These are phyloP conservation scores for Penicillium maclennaniae DNA, from an alignment of 495 filamentous ascomycete genomes.

Conservation along the genomic window DNA sequence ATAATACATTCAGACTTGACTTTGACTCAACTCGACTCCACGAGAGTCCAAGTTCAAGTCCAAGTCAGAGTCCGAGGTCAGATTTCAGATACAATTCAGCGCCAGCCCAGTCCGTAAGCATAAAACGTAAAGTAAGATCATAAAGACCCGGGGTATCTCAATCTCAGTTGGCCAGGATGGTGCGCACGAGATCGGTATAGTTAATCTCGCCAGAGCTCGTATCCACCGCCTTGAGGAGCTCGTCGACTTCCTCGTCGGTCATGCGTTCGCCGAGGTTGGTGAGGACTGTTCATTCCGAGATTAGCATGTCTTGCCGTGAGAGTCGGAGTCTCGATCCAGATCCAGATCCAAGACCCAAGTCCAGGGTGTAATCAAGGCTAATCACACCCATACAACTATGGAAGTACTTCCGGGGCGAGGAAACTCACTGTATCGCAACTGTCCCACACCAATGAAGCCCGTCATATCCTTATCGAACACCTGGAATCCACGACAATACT, in stretches of 20 bases:
- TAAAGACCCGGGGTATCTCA: constrained; percentile 16
- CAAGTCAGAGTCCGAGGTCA: neutral
- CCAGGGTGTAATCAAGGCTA: too few species aligned
- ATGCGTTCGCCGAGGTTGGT: constrained; percentile 98
- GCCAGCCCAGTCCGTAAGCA: neutral
- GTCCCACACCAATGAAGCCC: constrained; percentile 94
- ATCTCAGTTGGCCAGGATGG: constrained; percentile 83
- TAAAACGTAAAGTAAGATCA: neutral
- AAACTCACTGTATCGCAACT: constrained; percentile 78
- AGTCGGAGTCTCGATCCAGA: too few species aligned
- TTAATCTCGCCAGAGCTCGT: constrained; percentile 93
- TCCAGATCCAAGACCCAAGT: too few species aligned
- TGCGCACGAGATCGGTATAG: constrained; percentile 91
- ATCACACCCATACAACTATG: neutral
- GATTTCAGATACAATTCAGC: neutral
- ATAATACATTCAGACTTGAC: neutral
- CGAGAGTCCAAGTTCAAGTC: too few species aligned
- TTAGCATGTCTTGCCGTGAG: neutral
- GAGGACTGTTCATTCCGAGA: constrained; percentile 53
- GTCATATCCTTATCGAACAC: constrained; percentile 99
- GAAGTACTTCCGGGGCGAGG: too few species aligned
- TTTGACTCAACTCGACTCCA: too few species aligned
- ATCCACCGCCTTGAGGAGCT: constrained; percentile 95
- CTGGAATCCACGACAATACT: constrained; percentile 97
- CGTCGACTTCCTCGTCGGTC: constrained; percentile 96